Evolutionary conservation across 2,329 filamentous ascomycete genomes (phyloP).

Genomic region (Pleurostoma richardsiae): DNA sequence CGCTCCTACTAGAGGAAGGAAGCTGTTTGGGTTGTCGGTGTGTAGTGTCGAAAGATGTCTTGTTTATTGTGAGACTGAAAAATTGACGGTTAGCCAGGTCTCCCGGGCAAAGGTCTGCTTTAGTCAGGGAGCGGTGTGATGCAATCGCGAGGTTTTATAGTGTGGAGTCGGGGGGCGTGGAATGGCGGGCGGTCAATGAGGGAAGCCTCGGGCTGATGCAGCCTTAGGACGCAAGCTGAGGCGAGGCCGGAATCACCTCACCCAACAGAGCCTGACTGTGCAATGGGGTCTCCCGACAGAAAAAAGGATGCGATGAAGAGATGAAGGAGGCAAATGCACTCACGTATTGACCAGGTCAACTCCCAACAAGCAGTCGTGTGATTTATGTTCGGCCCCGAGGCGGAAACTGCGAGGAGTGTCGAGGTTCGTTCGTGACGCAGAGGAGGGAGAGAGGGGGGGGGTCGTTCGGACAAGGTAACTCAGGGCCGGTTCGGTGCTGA

Average conservation of each 20-base stretch:
- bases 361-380: neutral
- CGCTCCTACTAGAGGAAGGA: conserved; percentile 9
- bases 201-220: neutral
- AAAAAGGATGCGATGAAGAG: neutral
- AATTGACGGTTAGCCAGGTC: neutral
- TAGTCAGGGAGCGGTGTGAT: conserved; percentile 6
- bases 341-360: neutral
- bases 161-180: neutral
- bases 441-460: neutral
- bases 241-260: neutral
- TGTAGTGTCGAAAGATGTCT: neutral
- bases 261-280: neutral
- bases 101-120: neutral
- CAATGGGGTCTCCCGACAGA: neutral
- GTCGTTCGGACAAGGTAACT: no score
- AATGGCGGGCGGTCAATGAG: neutral
- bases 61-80: neutral
- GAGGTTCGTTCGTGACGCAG: neutral
- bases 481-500: no score
- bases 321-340: neutral
- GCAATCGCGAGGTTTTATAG: conserved; percentile 2
- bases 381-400: neutral
- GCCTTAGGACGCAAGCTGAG: neutral
- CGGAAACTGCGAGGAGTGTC: neutral
- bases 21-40: conserved; percentile 1